Conservation (phyloP, 2,329 filamentous ascomycete species). For the Byssochlamys sp. region DNA sequence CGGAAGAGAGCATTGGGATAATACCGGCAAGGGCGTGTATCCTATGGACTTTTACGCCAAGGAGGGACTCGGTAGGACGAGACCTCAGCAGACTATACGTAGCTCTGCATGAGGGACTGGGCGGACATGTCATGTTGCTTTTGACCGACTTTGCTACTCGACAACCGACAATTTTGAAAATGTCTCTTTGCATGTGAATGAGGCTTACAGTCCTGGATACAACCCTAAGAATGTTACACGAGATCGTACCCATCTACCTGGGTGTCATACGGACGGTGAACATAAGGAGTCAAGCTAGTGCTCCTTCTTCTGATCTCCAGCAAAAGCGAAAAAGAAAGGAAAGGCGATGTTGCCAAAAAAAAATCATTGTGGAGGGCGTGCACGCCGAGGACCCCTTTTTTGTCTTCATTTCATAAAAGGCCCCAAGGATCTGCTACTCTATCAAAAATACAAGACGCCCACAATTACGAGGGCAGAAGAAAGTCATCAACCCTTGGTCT, state of each 20-base stretch:
- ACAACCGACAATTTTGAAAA: not conserved
- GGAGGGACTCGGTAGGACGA: constrained; percentile 78
- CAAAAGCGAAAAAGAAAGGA: not conserved
- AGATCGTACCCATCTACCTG: not conserved
- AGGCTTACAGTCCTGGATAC: not conserved
- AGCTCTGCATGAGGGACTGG: not conserved
- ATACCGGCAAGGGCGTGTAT: constrained; percentile 57
- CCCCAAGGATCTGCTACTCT: not conserved
- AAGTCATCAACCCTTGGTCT: constrained; percentile 19
- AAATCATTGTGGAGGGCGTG: not conserved
- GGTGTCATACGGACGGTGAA: not conserved
- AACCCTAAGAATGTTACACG: not conserved
- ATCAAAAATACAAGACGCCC: not conserved
- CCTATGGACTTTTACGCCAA: constrained; percentile 98
- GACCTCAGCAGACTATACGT: constrained; percentile 19
- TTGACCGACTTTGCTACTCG: not conserved
- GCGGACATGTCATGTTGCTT: not conserved
- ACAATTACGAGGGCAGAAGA: not conserved
- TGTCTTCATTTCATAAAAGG: not conserved
- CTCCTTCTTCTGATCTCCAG: not conserved
- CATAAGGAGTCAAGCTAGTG: not conserved
- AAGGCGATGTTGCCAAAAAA: not conserved
- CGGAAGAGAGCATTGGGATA: constrained; percentile 64
- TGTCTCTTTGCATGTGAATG: not conserved
- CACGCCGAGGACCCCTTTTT: not conserved